Evolutionary conservation across 768 basidiomycete species (phyloP).

Genomic region (Mycena crocata): DNA sequence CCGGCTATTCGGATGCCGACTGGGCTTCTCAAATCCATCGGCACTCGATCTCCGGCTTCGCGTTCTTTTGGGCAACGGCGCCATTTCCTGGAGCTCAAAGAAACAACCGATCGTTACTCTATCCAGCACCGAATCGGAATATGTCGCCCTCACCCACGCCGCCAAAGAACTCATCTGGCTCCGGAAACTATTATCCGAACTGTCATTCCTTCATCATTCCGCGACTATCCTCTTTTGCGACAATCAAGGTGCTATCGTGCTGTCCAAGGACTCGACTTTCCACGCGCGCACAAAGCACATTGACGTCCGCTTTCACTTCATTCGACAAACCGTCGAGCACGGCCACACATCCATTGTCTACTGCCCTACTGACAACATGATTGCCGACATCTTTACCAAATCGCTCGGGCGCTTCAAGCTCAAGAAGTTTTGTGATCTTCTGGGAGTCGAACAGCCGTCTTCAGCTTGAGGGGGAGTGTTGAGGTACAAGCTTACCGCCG

Average conservation of each 20-base stretch:
- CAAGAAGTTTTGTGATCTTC: too few relatives aligned
- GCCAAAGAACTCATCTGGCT: too few relatives aligned
- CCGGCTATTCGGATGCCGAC: not conserved
- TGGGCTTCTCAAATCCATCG: not conserved
- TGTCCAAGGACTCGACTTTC: too few relatives aligned
- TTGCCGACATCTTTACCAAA: not conserved
- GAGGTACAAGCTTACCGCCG: too few relatives aligned
- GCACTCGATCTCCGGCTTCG: not conserved
- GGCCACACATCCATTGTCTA: not conserved
- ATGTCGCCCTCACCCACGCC: not conserved
- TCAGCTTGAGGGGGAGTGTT: too few relatives aligned
- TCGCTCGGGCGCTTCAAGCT: too few relatives aligned
- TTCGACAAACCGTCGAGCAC: not conserved
- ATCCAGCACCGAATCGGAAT: not conserved
- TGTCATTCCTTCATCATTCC: too few relatives aligned
- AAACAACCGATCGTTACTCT: too few relatives aligned
- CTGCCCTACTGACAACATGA: not conserved
- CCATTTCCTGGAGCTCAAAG: not conserved
- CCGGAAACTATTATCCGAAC: too few relatives aligned
- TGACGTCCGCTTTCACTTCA: not conserved
- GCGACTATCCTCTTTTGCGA: too few relatives aligned
- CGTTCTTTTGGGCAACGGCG: not conserved
- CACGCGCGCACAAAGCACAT: not conserved
- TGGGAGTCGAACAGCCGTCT: too few relatives aligned
- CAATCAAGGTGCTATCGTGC: too few relatives aligned